A percentile compares a stretch with the other conserved stretches of the same genome.
Conservation (phyloP, 495 filamentous ascomycete genomes). For the Penicillium canescens region DNA sequence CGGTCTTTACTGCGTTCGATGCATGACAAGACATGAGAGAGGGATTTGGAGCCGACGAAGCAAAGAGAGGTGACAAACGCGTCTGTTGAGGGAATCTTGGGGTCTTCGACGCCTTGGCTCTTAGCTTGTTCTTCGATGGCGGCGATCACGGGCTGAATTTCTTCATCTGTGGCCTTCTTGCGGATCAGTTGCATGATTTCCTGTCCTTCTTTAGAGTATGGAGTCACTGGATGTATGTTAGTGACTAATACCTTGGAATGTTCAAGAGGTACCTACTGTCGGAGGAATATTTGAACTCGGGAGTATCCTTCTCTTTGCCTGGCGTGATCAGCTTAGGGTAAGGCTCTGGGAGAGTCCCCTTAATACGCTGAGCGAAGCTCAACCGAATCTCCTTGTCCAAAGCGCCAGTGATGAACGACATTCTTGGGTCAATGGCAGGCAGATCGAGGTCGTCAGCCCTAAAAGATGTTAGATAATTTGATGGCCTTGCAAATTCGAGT, state of each 20-base stretch:
- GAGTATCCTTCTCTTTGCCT: conserved; percentile 88
- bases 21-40: conserved; percentile 92
- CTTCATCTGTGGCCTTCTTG: conserved; percentile 79
- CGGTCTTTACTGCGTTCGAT: conserved; percentile 96
- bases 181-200: conserved; percentile 77
- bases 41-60: conserved; percentile 88
- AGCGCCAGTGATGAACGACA: conserved; percentile 86
- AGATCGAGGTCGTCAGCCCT: conserved; percentile 82
- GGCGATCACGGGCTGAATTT: conserved; percentile 74
- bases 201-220: conserved; percentile 76
- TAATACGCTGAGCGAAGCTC: conserved; percentile 94
- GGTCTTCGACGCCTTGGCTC: conserved; percentile 63
- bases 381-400: conserved; percentile 97
- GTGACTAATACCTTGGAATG: neutral
- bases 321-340: conserved; percentile 81
- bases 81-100: conserved; percentile 81
- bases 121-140: conserved; percentile 74
- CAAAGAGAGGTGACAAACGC: conserved; percentile 91
- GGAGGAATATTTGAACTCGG: conserved; percentile 86
- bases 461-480: conserved; percentile 8
- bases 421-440: conserved; percentile 76
- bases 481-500: neutral
- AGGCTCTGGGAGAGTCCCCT: conserved; percentile 84
- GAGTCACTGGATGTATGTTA: conserved; percentile 56
- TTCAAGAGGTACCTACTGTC: conserved; percentile 57